These are phyloP conservation scores for Trichoderma asperelloides DNA, from an alignment of 495 filamentous ascomycete species.

Conservation along the genomic window DNA sequence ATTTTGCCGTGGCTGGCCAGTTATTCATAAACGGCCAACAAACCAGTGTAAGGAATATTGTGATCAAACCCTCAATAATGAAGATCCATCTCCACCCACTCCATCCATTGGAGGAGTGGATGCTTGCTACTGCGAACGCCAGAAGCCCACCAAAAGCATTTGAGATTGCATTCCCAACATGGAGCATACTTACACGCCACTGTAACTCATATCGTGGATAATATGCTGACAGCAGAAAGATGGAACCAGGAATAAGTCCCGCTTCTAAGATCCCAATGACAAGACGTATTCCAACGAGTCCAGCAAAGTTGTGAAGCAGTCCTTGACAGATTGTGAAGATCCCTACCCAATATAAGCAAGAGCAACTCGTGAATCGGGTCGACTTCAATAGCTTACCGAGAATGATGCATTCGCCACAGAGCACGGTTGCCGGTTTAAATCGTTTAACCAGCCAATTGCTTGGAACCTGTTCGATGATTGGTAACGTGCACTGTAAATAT, in stretches of 20 bases:
- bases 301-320: constrained; percentile 28
- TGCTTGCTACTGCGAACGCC: constrained; percentile 9
- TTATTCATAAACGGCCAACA: constrained; percentile 1
- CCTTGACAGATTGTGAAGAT: constrained; percentile 38
- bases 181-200: constrained; percentile 22
- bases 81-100: constrained; percentile 11
- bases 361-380: background rate
- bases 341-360: constrained; percentile 10
- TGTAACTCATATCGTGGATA: constrained; percentile 47
- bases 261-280: constrained; percentile 43
- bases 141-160: constrained; percentile 7
- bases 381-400: background rate
- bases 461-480: background rate
- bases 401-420: background rate
- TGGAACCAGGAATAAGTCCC: constrained; percentile 40
- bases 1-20: constrained; percentile 2
- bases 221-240: constrained; percentile 30
- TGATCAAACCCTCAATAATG: background rate
- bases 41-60: background rate
- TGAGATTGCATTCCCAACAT: constrained; percentile 12
- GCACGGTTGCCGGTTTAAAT: background rate
- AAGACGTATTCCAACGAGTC: constrained; percentile 37
- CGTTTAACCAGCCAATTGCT: background rate
- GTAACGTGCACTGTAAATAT: background rate
- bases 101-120: constrained; percentile 9